Base-by-base conservation (phyloP, 2,329 filamentous ascomycete genomes). In the Herpotrichia juniperi region DNA sequence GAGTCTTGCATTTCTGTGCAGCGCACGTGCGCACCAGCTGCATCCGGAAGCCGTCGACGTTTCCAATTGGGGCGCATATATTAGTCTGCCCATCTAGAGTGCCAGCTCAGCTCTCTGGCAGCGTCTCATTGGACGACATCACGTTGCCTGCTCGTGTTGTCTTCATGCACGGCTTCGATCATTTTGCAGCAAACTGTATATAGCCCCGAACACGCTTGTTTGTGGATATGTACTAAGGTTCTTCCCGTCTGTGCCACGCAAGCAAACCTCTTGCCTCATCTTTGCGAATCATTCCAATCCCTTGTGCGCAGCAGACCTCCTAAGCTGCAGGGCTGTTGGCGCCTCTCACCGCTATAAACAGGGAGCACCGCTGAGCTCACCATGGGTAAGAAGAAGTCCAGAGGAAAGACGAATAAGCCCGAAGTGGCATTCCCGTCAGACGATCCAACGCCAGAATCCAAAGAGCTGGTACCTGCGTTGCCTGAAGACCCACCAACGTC, bases 181-280 rank as follows among this genome's bases (percentile, higher is more conserved):
- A 59, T 59, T 61, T 59, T 58, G 53, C 59, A 63, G 59, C 59
- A 56, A 56, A 53, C 62, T 50, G 63, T 72, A 70, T 72, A 70
- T 73, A 71, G 64, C 54, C 63, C 58, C 51, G 64, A 59, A 62
- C 62, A 59, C 67, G 68, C 69, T 62, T 71, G 64, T 63, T 59
- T 59, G 58, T 59, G 59, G 55, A 59, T 46, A 53, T 55, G 64
- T 50, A 62, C 61, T 59, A 64, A 62, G 61, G 63, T 71, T 62
- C 55, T n/a, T n/a, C 61, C 56, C 56, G 57, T 64, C 61, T 62
- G 67, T 72, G 69, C 72, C 67, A 73, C 71, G 70, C 68, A 69
- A 69, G 66, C 69, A 70, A 54, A 62, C 60, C 49, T 51, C 48
- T 60, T 63, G 63, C 66, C 58, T 61, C 55, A 62, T 59, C 51